phyloP scores from a whole-genome alignment of 2,329 filamentous ascomycete genomes.

The Diaporthe aspalathi region DNA sequence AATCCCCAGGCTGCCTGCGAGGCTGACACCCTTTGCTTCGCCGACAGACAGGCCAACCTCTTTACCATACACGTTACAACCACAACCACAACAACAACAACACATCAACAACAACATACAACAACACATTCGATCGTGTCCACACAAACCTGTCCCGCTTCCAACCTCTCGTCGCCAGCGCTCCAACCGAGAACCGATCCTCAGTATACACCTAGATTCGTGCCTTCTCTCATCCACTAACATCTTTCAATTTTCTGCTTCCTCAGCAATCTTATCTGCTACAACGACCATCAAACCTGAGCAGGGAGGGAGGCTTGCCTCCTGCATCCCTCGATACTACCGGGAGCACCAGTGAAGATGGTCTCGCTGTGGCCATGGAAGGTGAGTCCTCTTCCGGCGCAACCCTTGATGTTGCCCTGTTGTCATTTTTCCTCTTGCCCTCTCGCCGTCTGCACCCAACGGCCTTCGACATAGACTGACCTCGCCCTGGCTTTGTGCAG shows the following conservation, averaged over 20 bases:
- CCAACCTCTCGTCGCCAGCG: not conserved
- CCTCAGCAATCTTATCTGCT: not conserved
- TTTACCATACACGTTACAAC: not conserved
- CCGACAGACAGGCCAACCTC: conserved; percentile 12
- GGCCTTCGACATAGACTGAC: conserved; percentile 28
- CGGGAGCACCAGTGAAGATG: conserved; percentile 62
- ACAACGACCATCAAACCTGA: not conserved
- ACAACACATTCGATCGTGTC: not conserved
- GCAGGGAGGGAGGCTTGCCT: not conserved
- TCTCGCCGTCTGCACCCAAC: not conserved
- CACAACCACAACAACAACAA: too few species aligned
- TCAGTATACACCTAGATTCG: not conserved
- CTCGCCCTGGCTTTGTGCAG: not conserved
- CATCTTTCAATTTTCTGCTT: not conserved
- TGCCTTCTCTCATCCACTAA: not conserved
- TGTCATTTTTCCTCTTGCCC: not conserved
- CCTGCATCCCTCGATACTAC: not conserved
- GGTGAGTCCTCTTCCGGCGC: conserved; percentile 61
- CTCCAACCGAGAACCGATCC: not conserved
- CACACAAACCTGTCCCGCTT: not conserved
- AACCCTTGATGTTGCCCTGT: too few species aligned
- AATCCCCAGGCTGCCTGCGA: not conserved
- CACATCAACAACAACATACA: too few species aligned
- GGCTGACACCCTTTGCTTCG: not conserved
- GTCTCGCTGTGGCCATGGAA: conserved; percentile 89